A percentile compares a stretch with the other conserved stretches of the same genome.
Conservation (phyloP, 139 green algal species). For the Parachlorella kessleri region DNA sequence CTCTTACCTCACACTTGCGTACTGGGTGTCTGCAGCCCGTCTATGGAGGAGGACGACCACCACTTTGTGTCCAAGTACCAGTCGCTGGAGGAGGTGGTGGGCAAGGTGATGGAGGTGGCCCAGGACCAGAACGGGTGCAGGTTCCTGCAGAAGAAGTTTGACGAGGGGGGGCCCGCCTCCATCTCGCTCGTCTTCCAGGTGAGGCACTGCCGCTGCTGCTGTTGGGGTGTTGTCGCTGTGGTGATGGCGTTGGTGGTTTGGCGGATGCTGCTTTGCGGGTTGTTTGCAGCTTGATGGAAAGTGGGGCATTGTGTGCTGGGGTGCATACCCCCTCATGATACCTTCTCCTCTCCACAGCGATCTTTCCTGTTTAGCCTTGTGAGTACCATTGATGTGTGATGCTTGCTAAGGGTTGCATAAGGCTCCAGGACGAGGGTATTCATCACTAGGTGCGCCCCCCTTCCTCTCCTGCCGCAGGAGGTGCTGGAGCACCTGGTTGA, state of each 20-base stretch:
- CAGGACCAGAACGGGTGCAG: slow-evolving; percentile 98
- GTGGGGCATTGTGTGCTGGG: too few relatives aligned
- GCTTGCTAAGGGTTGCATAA: too few relatives aligned
- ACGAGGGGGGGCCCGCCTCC: slow-evolving; percentile 87
- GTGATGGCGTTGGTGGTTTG: background rate
- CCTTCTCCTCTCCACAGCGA: too few relatives aligned
- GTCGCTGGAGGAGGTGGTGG: slow-evolving; percentile 62
- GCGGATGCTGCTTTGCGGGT: background rate
- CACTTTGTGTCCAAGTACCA: slow-evolving; percentile 55
- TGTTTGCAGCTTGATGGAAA: too few relatives aligned
- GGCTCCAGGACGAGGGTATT: too few relatives aligned
- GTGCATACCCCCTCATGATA: too few relatives aligned
- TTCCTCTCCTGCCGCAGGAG: slow-evolving; percentile 37
- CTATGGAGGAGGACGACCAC: slow-evolving; percentile 23
- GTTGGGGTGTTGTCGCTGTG: background rate
- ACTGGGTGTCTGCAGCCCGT: background rate
- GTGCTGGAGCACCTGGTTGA: slow-evolving; percentile 83
- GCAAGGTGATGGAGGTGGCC: slow-evolving; percentile 83
- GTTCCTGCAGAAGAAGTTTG: slow-evolving; percentile 98
- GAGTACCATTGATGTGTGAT: too few relatives aligned
- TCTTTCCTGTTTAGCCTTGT: too few relatives aligned
- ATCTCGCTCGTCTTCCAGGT: slow-evolving; percentile 77
- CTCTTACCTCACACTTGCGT: too few relatives aligned
- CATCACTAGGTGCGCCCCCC: too few relatives aligned
- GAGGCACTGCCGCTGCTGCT: background rate